Conservation (phyloP, 306 rosid species). For the Cercis canadensis region DNA sequence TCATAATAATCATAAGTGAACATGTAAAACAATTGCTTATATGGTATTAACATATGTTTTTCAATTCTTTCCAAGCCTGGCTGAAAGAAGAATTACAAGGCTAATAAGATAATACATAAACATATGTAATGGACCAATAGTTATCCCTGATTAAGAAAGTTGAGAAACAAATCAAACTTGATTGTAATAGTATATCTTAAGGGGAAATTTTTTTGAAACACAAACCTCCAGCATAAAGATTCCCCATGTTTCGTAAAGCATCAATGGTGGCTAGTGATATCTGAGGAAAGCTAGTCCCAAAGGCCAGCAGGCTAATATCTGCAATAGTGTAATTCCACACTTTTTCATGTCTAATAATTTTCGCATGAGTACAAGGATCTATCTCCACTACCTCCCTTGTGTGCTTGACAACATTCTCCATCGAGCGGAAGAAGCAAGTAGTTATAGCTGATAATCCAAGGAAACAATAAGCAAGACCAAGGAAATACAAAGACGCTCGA, state of each 20-base stretch:
- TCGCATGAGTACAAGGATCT: constrained; percentile 62
- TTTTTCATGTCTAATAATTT: constrained; percentile 62
- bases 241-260: constrained; percentile 81
- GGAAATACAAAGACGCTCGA: constrained; percentile 63
- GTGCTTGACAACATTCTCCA: constrained; percentile 96
- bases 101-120: too few species aligned
- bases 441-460: constrained; percentile 92
- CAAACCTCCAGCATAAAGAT: constrained; percentile 91
- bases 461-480: constrained; percentile 86
- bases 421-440: constrained; percentile 75
- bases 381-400: constrained; percentile 61
- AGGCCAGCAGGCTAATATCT: constrained; percentile 89
- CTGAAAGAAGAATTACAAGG: too few species aligned
- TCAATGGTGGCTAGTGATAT: constrained; percentile 95
- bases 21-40: constrained; percentile 4
- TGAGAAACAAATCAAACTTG: constrained; percentile 28
- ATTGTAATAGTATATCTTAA: constrained; percentile 19
- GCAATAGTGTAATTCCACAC: constrained; percentile 98
- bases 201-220: constrained; percentile 30
- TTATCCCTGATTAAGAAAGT: neutral
- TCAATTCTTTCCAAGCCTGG: neutral
- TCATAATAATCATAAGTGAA: constrained; percentile 13
- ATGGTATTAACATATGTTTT: constrained; percentile 5
- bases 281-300: constrained; percentile 99
- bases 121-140: neutral